phyloP scores from a whole-genome alignment of 2,329 filamentous ascomycete species.

The Fusarium sp. region DNA sequence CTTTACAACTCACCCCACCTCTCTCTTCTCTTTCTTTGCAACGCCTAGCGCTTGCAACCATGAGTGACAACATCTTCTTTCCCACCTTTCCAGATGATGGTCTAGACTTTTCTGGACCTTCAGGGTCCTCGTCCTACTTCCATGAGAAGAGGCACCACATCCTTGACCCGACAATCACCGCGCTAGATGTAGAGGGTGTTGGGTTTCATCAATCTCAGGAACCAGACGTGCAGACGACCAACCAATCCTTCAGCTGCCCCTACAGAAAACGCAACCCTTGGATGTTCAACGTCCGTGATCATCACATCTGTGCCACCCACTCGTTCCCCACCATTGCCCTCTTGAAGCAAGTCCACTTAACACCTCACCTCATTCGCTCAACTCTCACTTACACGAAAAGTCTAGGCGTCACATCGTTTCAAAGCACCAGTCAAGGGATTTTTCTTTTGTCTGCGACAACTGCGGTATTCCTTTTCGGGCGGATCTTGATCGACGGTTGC shows the following conservation, averaged over 20 bases:
- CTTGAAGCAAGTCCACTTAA: neutral
- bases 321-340: neutral
- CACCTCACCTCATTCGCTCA: neutral
- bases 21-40: neutral
- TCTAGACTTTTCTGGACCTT: neutral
- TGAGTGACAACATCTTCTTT: neutral
- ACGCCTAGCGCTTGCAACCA: neutral
- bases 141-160: neutral
- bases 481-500: neutral
- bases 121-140: neutral
- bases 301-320: neutral
- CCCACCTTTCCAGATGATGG: neutral
- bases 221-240: neutral
- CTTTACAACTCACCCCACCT: neutral
- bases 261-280: neutral
- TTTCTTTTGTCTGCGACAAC: neutral
- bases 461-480: neutral
- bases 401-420: neutral
- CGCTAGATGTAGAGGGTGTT: neutral
- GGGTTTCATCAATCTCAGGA: neutral
- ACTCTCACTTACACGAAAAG: neutral
- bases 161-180: neutral
- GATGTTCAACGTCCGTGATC: neutral
- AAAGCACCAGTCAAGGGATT: neutral
- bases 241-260: neutral